These are phyloP conservation scores for Lichtheimia corymbifera DNA, from an alignment of 371 early-diverging fungal species.

Conservation along the genomic window DNA sequence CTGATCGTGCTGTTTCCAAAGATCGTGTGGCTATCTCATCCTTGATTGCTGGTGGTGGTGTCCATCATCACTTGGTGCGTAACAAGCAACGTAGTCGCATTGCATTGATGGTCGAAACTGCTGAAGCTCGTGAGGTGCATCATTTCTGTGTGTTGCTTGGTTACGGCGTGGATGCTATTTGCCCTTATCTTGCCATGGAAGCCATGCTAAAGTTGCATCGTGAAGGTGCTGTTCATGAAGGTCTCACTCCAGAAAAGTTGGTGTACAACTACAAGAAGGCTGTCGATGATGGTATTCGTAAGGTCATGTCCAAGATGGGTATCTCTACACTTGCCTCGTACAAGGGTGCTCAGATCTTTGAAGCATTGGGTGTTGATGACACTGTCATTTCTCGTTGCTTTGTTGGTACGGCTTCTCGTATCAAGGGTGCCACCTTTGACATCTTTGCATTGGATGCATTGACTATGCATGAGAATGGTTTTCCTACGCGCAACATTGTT, in stretches of 20 bases:
- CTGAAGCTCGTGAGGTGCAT: conserved; percentile 96
- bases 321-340: conserved; percentile 96
- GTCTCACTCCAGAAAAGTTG: conserved; percentile 55
- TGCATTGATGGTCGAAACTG: conserved; percentile 90
- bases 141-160: conserved; percentile 96
- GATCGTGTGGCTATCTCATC: conserved; percentile 87
- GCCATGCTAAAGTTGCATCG: conserved; percentile 86
- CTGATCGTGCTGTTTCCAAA: conserved; percentile 69
- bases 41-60: conserved; percentile 88
- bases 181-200: conserved; percentile 91
- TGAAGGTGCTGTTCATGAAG: conserved; percentile 69
- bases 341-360: conserved; percentile 98
- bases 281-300: conserved; percentile 89
- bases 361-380: conserved; percentile 91
- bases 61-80: conserved; percentile 91
- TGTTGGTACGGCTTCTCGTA: conserved; percentile 92
- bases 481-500: conserved; percentile 71
- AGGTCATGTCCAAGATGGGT: conserved; percentile 99
- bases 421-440: conserved; percentile 90
- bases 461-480: conserved; percentile 87
- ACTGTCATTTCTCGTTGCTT: conserved; percentile 90
- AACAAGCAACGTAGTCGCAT: conserved; percentile 87
- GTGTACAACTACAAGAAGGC: conserved; percentile 86
- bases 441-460: conserved; percentile 89
- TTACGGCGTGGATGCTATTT: conserved; percentile 96